Percentiles rank a stretch among this genome's conserved stretches.
Conservation (phyloP, 139 green algal species). For the Picochlorum sp. region DNA sequence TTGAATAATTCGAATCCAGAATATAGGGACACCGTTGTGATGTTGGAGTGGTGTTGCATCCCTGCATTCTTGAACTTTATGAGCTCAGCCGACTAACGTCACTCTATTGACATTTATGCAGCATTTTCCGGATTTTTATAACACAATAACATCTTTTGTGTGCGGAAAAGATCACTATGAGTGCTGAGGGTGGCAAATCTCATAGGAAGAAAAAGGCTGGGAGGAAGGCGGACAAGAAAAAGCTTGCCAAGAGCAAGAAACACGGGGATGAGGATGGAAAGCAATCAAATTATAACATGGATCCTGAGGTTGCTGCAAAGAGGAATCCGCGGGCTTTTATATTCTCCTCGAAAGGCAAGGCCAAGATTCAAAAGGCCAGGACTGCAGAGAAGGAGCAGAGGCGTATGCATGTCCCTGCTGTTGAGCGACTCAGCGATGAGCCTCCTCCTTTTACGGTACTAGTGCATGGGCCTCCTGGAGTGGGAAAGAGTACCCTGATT, state of each 20-base stretch:
- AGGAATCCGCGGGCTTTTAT: conserved; percentile 72
- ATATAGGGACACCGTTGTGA: too few relatives aligned
- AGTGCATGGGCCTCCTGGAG: conserved; percentile 84
- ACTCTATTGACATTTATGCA: too few relatives aligned
- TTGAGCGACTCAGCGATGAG: conserved; percentile 61
- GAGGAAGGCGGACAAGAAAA: conserved; percentile 61
- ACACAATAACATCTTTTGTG: too few relatives aligned
- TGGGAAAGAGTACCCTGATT: conserved; percentile 92
- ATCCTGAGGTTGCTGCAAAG: conserved; percentile 17
- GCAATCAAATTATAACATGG: conserved; percentile 2
- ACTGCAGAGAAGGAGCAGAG: conserved; percentile 84
- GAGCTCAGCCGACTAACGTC: too few relatives aligned
- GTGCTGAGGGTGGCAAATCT: conserved; percentile 13
- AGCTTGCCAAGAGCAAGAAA: conserved; percentile 51
- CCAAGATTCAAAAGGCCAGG: conserved; percentile 53
- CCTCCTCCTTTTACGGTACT: conserved; percentile 88
- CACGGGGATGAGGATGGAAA: conserved; percentile 28
- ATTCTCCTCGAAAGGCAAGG: conserved; percentile 49
- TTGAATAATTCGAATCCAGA: too few relatives aligned
- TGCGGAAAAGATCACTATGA: too few relatives aligned
- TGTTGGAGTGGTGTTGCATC: too few relatives aligned
- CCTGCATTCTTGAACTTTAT: too few relatives aligned
- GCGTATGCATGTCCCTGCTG: conserved; percentile 72
- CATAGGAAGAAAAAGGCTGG: conserved; percentile 67
- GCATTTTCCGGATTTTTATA: too few relatives aligned